Evolutionary conservation across 805 yeast genomes (phyloP).

Genomic region (Wickerhamomyces canadensis): DNA sequence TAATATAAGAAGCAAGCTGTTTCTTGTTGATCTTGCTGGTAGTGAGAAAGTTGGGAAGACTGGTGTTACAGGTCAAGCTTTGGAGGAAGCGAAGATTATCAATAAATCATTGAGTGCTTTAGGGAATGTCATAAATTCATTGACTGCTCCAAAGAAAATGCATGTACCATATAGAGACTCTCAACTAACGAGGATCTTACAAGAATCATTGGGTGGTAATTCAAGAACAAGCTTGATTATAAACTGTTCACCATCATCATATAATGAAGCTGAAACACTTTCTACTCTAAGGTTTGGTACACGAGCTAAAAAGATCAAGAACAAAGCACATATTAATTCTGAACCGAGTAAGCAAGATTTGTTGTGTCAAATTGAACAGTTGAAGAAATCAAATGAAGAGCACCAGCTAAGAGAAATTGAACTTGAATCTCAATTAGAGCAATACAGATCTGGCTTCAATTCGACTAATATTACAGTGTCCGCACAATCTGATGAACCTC

Average conservation of each 20-base stretch:
- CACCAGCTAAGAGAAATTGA: constrained; percentile 12
- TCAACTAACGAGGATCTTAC: constrained; percentile 69
- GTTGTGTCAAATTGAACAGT: constrained; percentile 16
- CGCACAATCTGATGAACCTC: too few species aligned
- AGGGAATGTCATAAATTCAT: constrained; percentile 75
- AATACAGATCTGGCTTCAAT: constrained; percentile 19
- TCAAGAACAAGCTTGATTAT: constrained; percentile 69
- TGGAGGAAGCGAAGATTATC: constrained; percentile 82
- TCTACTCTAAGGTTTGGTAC: constrained; percentile 72
- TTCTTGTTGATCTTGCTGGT: constrained; percentile 82
- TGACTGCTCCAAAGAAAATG: constrained; percentile 61
- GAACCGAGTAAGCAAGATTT: constrained; percentile 21
- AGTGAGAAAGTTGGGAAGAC: constrained; percentile 76
- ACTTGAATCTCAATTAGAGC: constrained; percentile 18
- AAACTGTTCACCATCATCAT: constrained; percentile 61
- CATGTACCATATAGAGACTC: constrained; percentile 78
- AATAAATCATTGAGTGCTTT: constrained; percentile 72
- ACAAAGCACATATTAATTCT: constrained; percentile 54
- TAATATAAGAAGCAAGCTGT: constrained; percentile 56
- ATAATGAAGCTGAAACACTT: constrained; percentile 57
- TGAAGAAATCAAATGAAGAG: constrained; percentile 14
- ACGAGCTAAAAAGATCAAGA: constrained; percentile 63
- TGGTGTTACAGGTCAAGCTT: constrained; percentile 67
- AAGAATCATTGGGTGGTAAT: constrained; percentile 79
- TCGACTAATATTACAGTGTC: too few species aligned